Evolutionary conservation across 2,329 filamentous ascomycete species (phyloP).

Genomic region (Claviceps paspali): DNA sequence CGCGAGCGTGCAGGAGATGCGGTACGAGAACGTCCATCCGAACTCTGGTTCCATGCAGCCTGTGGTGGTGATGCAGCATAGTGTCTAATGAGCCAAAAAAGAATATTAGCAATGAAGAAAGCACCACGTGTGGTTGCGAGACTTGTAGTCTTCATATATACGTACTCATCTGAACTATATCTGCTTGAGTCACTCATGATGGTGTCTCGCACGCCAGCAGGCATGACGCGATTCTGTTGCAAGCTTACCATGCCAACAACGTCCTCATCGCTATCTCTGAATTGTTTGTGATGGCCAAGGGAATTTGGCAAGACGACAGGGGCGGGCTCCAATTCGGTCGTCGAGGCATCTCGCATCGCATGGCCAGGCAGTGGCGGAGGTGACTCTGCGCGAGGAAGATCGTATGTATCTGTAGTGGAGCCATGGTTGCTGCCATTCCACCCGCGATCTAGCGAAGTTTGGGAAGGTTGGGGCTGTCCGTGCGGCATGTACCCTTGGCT

Average conservation of each 20-base stretch:
- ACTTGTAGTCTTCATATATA: neutral
- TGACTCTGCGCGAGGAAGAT: conserved; percentile 45
- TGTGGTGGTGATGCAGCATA: conserved; percentile 43
- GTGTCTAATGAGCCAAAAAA: conserved; percentile 23
- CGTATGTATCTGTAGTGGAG: conserved; percentile 23
- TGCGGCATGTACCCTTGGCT: conserved; percentile 4
- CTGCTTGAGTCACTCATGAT: conserved; percentile 52
- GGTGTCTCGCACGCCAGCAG: conserved; percentile 28
- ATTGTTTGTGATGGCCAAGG: conserved; percentile 29
- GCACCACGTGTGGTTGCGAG: neutral
- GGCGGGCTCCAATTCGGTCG: conserved; percentile 66
- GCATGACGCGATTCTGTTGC: conserved; percentile 35
- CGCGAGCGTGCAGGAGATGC: conserved; percentile 29
- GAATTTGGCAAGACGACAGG: conserved; percentile 26
- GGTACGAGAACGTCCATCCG: conserved; percentile 26
- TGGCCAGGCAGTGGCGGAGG: conserved; percentile 43
- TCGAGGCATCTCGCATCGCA: conserved; percentile 39
- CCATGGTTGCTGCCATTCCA: conserved; percentile 5
- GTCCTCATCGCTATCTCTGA: conserved; percentile 53
- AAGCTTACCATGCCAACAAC: conserved; percentile 60
- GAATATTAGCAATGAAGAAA: neutral
- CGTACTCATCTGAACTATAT: conserved; percentile 59
- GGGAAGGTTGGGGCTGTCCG: conserved; percentile 17
- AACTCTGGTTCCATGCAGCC: conserved; percentile 36
- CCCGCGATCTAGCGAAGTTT: neutral